Conservation (phyloP, 2,329 filamentous ascomycete species). For the Xylaria sp. region DNA sequence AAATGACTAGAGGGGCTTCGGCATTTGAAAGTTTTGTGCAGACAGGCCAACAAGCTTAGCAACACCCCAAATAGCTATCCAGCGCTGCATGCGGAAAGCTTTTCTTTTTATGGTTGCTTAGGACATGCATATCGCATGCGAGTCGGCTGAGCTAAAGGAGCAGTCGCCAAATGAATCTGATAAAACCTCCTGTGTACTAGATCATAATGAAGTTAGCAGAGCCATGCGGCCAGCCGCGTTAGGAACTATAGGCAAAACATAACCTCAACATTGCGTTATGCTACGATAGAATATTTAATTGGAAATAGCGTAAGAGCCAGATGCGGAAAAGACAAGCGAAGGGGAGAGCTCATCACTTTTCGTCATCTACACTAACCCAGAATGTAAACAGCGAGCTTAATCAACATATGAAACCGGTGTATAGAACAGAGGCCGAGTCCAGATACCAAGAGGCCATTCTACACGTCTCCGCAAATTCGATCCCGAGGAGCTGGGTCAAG, state of each 20-base stretch:
- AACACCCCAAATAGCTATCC: slow-evolving; percentile 21
- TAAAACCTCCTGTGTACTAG: slow-evolving; percentile 9
- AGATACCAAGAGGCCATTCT: slow-evolving; percentile 11
- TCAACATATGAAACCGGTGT: slow-evolving; percentile 36
- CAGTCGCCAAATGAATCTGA: slow-evolving; percentile 24
- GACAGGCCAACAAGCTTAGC: slow-evolving; percentile 10
- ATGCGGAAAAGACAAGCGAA: slow-evolving; percentile 57
- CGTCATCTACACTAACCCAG: slow-evolving; percentile 37
- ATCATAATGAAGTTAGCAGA: slow-evolving; percentile 26
- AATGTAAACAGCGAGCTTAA: slow-evolving; percentile 41
- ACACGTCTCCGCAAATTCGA: slow-evolving; percentile 17
- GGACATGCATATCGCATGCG: slow-evolving; percentile 37
- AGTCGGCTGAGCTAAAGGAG: slow-evolving; percentile 29
- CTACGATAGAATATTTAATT: slow-evolving; percentile 31
- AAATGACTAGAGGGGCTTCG: slow-evolving; percentile 38
- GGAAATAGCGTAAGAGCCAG: slow-evolving; percentile 39
- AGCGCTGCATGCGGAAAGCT: slow-evolving; percentile 15
- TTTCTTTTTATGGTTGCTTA: slow-evolving; percentile 19
- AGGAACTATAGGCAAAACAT: slow-evolving; percentile 35
- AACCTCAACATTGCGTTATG: slow-evolving; percentile 18
- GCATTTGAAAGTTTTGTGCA: slow-evolving; percentile 38
- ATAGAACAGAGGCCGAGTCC: slow-evolving; percentile 5
- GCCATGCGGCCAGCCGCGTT: slow-evolving; percentile 31
- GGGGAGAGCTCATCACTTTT: slow-evolving; percentile 44
- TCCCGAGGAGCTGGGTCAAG: slow-evolving; percentile 38